Evolutionary conservation across 2,329 filamentous ascomycete species (phyloP).

Genomic region (Neonectria neomacrospora): DNA sequence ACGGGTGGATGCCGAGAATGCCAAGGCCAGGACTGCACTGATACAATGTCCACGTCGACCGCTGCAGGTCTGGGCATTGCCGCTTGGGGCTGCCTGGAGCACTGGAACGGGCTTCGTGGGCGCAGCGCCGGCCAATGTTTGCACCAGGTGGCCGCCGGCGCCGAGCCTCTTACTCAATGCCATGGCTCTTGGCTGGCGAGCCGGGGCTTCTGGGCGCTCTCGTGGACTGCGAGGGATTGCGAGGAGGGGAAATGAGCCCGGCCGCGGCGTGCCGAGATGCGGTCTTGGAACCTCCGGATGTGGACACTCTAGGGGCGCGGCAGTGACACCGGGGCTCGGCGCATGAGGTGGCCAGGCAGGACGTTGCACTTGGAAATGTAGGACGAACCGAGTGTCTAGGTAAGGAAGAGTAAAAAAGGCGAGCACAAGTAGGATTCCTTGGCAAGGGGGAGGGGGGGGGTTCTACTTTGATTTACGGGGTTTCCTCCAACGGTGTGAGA

Average conservation of each 20-base stretch:
- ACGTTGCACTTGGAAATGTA: slow-evolving; percentile 10
- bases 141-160: slow-evolving; percentile 27
- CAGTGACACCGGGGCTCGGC: slow-evolving; percentile 17
- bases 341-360: neutral
- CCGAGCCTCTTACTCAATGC: slow-evolving; percentile 38
- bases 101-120: slow-evolving; percentile 28
- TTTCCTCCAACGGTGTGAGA: no score
- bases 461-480: slow-evolving; percentile 4
- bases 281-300: slow-evolving; percentile 36
- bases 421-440: slow-evolving; percentile 15
- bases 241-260: slow-evolving; percentile 39
- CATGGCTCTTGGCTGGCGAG: slow-evolving; percentile 43
- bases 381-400: slow-evolving; percentile 1
- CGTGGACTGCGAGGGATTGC: slow-evolving; percentile 26
- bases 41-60: slow-evolving; percentile 46
- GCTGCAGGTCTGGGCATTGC: slow-evolving; percentile 41
- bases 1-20: slow-evolving; percentile 47
- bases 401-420: neutral
- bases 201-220: slow-evolving; percentile 36
- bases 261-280: slow-evolving; percentile 42
- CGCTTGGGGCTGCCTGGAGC: slow-evolving; percentile 16
- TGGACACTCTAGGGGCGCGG: slow-evolving; percentile 33
- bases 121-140: slow-evolving; percentile 35
- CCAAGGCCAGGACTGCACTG: slow-evolving; percentile 45
- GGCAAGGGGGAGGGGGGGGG: slow-evolving; percentile 10